A percentile compares a stretch with the other conserved stretches of the same genome.
Conservation (phyloP, 2,329 filamentous ascomycete species). For the Neocatenulostroma microsporum region DNA sequence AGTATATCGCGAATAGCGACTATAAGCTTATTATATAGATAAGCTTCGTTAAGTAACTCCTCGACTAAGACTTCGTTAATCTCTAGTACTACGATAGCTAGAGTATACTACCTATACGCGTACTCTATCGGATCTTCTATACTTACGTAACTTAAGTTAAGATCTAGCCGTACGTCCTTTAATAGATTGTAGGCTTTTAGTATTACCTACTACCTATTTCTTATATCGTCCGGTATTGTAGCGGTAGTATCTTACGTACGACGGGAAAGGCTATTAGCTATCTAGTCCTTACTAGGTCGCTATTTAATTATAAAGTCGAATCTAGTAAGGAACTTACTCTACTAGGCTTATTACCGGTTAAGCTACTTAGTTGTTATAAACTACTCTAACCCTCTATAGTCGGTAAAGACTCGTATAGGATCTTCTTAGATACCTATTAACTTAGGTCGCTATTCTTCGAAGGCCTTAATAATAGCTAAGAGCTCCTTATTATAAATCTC, state of each 20-base stretch:
- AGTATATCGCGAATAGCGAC: too few species aligned
- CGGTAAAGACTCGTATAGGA: slow-evolving; percentile 14
- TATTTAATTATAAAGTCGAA: slow-evolving; percentile 10
- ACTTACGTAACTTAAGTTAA: too few species aligned
- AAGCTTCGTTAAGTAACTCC: too few species aligned
- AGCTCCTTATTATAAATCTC: slow-evolving; percentile 32
- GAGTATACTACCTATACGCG: too few species aligned
- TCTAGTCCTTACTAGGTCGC: slow-evolving; percentile 17
- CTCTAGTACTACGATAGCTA: too few species aligned
- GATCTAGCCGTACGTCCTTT: too few species aligned
- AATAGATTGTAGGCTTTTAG: too few species aligned
- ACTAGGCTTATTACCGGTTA: slow-evolving; percentile 9
- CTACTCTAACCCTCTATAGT: slow-evolving; percentile 25
- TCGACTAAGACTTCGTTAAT: too few species aligned
- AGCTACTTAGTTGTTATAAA: slow-evolving; percentile 27
- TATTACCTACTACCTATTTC: slow-evolving; percentile 16
- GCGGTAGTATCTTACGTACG: not conserved
- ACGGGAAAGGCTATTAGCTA: slow-evolving; percentile 21
- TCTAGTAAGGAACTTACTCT: slow-evolving; percentile 15
- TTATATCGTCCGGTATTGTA: slow-evolving; percentile 9
- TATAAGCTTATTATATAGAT: too few species aligned
- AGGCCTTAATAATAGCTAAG: slow-evolving; percentile 25
- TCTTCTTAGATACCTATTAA: not conserved
- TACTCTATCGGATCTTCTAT: too few species aligned
- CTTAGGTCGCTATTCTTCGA: slow-evolving; percentile 13